Percentiles rank a stretch among this genome's conserved stretches.
These are phyloP conservation scores for Chrysoporthe deuterocubensis DNA, from an alignment of 2,329 filamentous ascomycete genomes.

Conservation along the genomic window DNA sequence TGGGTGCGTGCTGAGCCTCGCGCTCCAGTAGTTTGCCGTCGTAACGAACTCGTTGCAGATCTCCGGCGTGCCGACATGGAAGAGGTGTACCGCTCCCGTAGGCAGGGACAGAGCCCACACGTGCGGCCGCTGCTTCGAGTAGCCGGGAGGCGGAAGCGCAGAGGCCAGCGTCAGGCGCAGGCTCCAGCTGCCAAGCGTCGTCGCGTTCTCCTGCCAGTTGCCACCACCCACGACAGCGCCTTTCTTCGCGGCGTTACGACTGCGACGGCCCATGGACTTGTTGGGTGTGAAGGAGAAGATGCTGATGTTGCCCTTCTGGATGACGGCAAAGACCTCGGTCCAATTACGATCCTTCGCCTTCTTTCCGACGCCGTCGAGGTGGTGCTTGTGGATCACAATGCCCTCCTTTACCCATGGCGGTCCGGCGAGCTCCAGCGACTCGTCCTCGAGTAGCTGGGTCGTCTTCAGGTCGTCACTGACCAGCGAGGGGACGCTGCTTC, in stretches of 20 bases:
- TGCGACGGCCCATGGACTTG: conserved; percentile 67
- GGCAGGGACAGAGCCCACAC: conserved; percentile 94
- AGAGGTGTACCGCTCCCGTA: conserved; percentile 93
- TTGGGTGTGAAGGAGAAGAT: conserved; percentile 90
- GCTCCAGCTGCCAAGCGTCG: conserved; percentile 83
- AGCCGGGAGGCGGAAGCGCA: conserved; percentile 85
- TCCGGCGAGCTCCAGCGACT: conserved; percentile 86
- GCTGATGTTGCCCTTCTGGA: conserved; percentile 92
- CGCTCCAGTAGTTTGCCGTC: conserved; percentile 97
- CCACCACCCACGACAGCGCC: conserved; percentile 83
- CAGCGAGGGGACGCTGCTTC: conserved; percentile 51
- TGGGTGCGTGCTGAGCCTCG: conserved; percentile 90
- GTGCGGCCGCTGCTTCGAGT: conserved; percentile 86
- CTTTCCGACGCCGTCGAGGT: conserved; percentile 87
- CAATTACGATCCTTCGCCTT: conserved; percentile 93
- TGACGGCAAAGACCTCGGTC: conserved; percentile 93
- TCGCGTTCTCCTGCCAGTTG: conserved; percentile 98
- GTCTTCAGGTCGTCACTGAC: conserved; percentile 64
- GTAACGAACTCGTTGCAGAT: conserved; percentile 94
- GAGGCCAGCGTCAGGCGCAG: conserved; percentile 92
- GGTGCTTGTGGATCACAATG: conserved; percentile 93
- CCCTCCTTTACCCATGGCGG: conserved; percentile 99
- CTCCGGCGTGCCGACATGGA: conserved; percentile 94
- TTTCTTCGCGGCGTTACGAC: conserved; percentile 52
- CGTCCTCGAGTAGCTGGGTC: conserved; percentile 81